phyloP scores from a whole-genome alignment of 257 asterid species.

The Rhazya stricta region DNA sequence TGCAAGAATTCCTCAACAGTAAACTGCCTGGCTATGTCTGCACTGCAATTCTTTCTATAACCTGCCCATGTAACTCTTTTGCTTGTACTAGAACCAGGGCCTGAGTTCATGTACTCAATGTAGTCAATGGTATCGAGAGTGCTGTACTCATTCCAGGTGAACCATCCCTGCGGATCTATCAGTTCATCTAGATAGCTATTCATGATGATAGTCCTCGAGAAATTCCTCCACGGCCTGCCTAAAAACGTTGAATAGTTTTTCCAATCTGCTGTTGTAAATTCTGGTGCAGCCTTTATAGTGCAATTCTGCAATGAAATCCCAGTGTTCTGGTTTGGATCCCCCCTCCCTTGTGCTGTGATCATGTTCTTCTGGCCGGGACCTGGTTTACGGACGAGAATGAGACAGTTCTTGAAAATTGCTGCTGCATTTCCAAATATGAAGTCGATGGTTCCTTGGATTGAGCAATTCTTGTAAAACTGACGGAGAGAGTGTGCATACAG shows the following conservation, averaged over 20 bases:
- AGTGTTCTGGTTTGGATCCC: slow-evolving; percentile 61
- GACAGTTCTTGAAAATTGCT: slow-evolving; percentile 58
- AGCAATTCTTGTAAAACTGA: slow-evolving; percentile 52
- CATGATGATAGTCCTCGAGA: slow-evolving; percentile 49
- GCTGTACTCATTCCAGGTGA: slow-evolving; percentile 46
- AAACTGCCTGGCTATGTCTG: slow-evolving; percentile 42
- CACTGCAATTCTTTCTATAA: slow-evolving; percentile 40
- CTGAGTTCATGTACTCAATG: slow-evolving; percentile 55
- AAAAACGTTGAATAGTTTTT: slow-evolving; percentile 38
- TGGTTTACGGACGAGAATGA: slow-evolving; percentile 52
- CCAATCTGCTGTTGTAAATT: slow-evolving; percentile 28
- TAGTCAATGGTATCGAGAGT: slow-evolving; percentile 48
- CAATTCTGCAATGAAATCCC: slow-evolving; percentile 58
- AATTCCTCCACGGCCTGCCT: slow-evolving; percentile 82
- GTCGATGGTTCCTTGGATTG: slow-evolving; percentile 58
- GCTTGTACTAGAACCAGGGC: slow-evolving; percentile 55
- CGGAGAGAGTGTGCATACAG: slow-evolving; percentile 60
- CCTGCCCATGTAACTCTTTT: slow-evolving; percentile 51
- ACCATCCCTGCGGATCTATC: slow-evolving; percentile 61
- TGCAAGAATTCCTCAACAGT: slow-evolving; percentile 43
- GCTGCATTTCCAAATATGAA: slow-evolving; percentile 85
- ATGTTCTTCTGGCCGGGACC: slow-evolving; percentile 51
- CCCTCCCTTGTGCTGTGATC: slow-evolving; percentile 78
- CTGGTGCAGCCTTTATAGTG: slow-evolving; percentile 45
- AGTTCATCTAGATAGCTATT: slow-evolving; percentile 55